Conservation (phyloP, 2,329 filamentous ascomycete genomes). For the Biscogniauxia marginata region DNA sequence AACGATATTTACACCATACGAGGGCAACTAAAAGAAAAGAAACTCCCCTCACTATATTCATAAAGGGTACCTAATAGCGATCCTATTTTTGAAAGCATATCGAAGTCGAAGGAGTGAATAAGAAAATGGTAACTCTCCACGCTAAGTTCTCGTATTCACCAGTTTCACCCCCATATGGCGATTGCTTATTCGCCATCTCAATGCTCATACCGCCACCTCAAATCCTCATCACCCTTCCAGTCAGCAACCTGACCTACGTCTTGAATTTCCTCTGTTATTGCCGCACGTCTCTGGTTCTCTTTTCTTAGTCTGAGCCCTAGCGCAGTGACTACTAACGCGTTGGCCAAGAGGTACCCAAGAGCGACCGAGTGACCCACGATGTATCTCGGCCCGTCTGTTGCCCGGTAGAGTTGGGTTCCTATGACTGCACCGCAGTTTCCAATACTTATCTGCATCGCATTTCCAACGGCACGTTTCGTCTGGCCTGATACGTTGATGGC, state of each 20-base stretch:
- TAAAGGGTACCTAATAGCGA: neutral
- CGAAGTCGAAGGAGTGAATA: neutral
- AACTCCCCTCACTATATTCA: neutral
- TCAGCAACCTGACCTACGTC: conserved; percentile 51
- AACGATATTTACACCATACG: neutral
- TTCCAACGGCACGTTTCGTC: conserved; percentile 66
- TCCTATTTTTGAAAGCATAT: neutral
- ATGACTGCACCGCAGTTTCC: conserved; percentile 68
- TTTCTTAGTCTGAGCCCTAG: conserved; percentile 54
- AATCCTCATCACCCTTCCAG: conserved; percentile 62
- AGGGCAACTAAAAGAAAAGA: neutral
- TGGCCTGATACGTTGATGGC: conserved; percentile 71
- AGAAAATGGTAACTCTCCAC: too few species aligned
- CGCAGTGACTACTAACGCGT: conserved; percentile 51
- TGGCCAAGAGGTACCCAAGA: conserved; percentile 60
- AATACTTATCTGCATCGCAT: conserved; percentile 70
- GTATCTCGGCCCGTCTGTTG: conserved; percentile 59
- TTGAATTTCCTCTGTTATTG: conserved; percentile 41
- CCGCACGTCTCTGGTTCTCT: conserved; percentile 56
- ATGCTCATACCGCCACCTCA: conserved; percentile 65
- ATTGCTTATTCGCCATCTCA: conserved; percentile 30
- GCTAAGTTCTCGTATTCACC: neutral
- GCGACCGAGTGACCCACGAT: conserved; percentile 67
- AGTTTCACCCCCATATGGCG: neutral
- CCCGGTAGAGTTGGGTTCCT: conserved; percentile 68